Conservation (phyloP, 768 basidiomycete genomes). For the Pleurotus sapidus region DNA sequence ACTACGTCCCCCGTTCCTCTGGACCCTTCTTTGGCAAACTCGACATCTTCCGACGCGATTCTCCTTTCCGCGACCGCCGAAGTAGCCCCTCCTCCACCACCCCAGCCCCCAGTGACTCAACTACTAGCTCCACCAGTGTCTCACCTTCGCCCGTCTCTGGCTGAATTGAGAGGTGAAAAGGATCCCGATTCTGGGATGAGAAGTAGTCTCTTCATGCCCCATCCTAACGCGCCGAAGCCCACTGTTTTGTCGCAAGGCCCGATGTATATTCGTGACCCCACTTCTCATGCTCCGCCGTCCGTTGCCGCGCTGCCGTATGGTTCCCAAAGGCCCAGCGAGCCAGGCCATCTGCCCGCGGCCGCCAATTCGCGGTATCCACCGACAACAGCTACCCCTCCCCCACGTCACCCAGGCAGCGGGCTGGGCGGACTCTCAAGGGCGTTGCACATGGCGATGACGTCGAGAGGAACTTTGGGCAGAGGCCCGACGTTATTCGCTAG, state of each 20-base stretch:
- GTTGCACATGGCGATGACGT: background rate
- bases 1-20: background rate
- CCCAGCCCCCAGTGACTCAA: conserved; percentile 9
- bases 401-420: background rate
- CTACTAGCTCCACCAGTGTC: conserved; percentile 13
- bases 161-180: conserved; percentile 25
- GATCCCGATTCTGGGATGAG: conserved; percentile 23
- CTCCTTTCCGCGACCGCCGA: background rate
- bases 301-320: conserved; percentile 5
- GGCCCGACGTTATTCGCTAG: conserved; percentile 63
- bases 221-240: conserved; percentile 46
- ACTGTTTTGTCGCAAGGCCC: conserved; percentile 42
- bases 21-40: no score
- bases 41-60: background rate
- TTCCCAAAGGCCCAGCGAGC: background rate
- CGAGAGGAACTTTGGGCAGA: conserved; percentile 9
- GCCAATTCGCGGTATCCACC: background rate
- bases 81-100: conserved; percentile 11
- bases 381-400: conserved; percentile 18
- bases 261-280: conserved; percentile 48
- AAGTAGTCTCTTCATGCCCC: conserved; percentile 38
- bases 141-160: conserved; percentile 27
- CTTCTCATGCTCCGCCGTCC: conserved; percentile 8
- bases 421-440: background rate
- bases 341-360: conserved; percentile 11